Base-by-base conservation (phyloP, 2,329 filamentous ascomycete species). In the Knufia fluminis region DNA sequence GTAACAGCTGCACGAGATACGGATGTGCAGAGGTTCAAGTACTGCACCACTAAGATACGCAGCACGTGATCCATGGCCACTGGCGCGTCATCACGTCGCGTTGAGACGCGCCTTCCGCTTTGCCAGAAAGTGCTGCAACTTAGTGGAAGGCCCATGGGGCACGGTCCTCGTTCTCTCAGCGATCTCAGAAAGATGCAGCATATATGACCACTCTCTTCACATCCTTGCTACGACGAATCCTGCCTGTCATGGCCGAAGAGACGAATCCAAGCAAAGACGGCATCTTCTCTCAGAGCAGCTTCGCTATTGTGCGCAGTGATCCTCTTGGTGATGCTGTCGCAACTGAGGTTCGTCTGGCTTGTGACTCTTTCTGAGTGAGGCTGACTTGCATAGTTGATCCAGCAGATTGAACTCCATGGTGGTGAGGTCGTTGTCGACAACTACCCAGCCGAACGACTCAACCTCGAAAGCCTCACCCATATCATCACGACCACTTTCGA, bases 401-500 rank as follows among this genome's bases (percentile, higher is more conserved):
- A 69, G 4, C 60, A 66, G 1, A 64, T 82, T 39, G 63, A 68
- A 52, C 61, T 69, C 51, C 64, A 74, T 57, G 75, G 73, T 43
- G 79, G 73, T 19, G 68, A 69, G 42, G 67, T 72, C 12, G 57
- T 72, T 31, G 63, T 71, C 26, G 66, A 68, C 54, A 54, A 68
- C 35, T 61, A 65, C 2, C 65, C 64, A 8, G 61, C 63, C 12
- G 56, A 63, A 12, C 63, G 66, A 32, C 63, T 64, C 14, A 57
- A 66, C 2, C 62, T 77, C 10, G 60, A 66, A 38, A 65, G 74
- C 47, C 70, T 80, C 52, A 82, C 77, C 4, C 82, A 86, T 63
- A 77, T 87, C 52, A 72, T 87, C 55, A 77, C 90, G 50, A 80
- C 82, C 51, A 91, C 85, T 1, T 85, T 88, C 66, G 89, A 98